Evolutionary conservation across 176 grass and related monocot genomes (phyloP).

Genomic region (Stipa capillata): DNA sequence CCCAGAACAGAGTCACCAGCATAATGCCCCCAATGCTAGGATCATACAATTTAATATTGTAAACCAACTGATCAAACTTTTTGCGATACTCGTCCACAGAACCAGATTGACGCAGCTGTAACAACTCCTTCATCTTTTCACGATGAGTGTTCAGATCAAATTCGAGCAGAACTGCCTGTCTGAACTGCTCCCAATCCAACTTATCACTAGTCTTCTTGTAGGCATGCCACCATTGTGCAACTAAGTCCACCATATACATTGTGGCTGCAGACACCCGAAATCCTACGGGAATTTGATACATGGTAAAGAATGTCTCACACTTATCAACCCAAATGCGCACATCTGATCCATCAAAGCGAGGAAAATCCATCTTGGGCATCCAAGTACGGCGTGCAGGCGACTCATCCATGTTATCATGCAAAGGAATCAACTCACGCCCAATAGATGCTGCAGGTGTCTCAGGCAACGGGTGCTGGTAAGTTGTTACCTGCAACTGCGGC

Average conservation of each 20-base stretch:
- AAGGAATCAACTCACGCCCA: not conserved
- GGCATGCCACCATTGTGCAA: too few relatives aligned
- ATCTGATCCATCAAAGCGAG: not conserved
- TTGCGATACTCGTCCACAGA: not conserved
- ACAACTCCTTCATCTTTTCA: not conserved
- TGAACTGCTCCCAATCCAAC: not conserved
- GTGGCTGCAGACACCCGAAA: not conserved
- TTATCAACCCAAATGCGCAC: not conserved
- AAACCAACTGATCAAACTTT: not conserved
- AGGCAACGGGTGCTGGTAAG: too few relatives aligned
- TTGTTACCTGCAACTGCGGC: too few relatives aligned
- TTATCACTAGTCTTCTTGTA: not conserved
- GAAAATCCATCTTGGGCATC: not conserved
- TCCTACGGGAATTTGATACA: not conserved
- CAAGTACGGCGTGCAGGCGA: not conserved
- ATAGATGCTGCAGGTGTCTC: not conserved
- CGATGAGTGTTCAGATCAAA: too few relatives aligned
- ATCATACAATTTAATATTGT: not conserved
- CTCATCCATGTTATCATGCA: fast-evolving
- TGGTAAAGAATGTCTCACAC: not conserved
- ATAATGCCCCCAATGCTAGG: too few relatives aligned
- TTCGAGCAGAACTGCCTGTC: not conserved
- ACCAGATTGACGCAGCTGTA: not conserved
- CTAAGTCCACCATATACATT: not conserved
- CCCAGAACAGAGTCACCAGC: too few relatives aligned